These are phyloP conservation scores for Buxus sempervirens DNA, from an alignment of 164 flowering plant genomes.

Conservation along the genomic window DNA sequence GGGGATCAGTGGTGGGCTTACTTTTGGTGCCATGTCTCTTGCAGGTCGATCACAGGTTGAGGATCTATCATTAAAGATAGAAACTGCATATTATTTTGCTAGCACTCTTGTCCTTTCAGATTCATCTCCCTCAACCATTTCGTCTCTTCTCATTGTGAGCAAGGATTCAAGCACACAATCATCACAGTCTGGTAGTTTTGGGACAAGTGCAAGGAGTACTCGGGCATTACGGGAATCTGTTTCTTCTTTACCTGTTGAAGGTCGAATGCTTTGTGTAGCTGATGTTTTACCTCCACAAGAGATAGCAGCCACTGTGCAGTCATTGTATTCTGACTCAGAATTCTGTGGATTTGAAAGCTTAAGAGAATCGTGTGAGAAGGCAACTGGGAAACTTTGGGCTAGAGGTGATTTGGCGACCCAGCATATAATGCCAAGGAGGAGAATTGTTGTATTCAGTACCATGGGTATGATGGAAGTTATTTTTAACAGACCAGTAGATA, in stretches of 20 bases:
- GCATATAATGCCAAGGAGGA: slow-evolving; percentile 86
- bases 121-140: slow-evolving; percentile 72
- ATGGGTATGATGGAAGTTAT: slow-evolving; percentile 96
- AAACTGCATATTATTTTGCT: slow-evolving; percentile 74
- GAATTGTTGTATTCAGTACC: slow-evolving; percentile 78
- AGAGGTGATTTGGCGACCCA: slow-evolving; percentile 87
- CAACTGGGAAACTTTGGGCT: slow-evolving; percentile 75
- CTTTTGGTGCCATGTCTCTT: slow-evolving; percentile 68
- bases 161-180: slow-evolving; percentile 70
- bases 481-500: slow-evolving; percentile 91
- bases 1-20: slow-evolving; percentile 74
- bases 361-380: slow-evolving; percentile 63
- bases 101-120: slow-evolving; percentile 91
- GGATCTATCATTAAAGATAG: slow-evolving; percentile 79
- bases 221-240: slow-evolving; percentile 82
- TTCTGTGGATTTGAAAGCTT: slow-evolving; percentile 48
- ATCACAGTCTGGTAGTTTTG: slow-evolving; percentile 42
- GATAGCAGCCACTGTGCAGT: slow-evolving; percentile 61
- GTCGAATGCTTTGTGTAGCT: slow-evolving; percentile 89
- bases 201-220: slow-evolving; percentile 50
- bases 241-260: slow-evolving; percentile 81
- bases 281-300: slow-evolving; percentile 77
- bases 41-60: slow-evolving; percentile 73
- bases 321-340: slow-evolving; percentile 76
- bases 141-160: slow-evolving; percentile 78